Base-by-base conservation (phyloP, 495 filamentous ascomycete genomes). In the Penicillium fimorum region DNA sequence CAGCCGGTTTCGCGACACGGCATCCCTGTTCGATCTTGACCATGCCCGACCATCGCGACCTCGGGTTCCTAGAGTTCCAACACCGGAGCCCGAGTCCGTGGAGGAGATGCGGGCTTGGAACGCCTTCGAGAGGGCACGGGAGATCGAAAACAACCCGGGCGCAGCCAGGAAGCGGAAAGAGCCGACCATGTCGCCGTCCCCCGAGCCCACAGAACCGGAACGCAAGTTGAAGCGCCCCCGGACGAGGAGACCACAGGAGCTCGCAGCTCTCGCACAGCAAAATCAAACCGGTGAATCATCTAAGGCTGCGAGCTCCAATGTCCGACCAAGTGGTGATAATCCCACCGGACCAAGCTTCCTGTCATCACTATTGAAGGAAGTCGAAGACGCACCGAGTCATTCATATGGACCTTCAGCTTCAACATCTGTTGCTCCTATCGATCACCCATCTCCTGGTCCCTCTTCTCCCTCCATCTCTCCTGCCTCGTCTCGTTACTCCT, bases 51-150 rank as follows among this genome's bases (percentile, higher is more conserved):
- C 73, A 30, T 79, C 76, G 4, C 72, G 76, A 7, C 70, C 73
- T 30, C 74, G 77, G n/a, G 71, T 68, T 18, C 77, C 75, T 10
- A 70, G 67, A 24, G 70, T 69, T 47, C 76, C 81, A 11, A 74
- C 73, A 15, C 83, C 80, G 1, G 80, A 83, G 33, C 81, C 81
- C 11, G 88, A 92, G 70, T 86, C 88, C 0, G 74, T 85, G 11
- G 91, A 96, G 53, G 92, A 95, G 65, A 80, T 86, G 58, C 80
- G 83, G 29, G 92, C 92, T 11, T 97, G 92, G 92, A 90, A 92
- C 50, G 90, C 86, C 20, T 85, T 96, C 53, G 91, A 97, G 59
- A 88, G 84, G 58, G 90, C 90, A 35, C 83, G 87, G 62, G 86
- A 91, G 30, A 79, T 85, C 20, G 83, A 88, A 49, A 75, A 77